Percentiles rank a stretch among this genome's conserved stretches.
These are phyloP conservation scores for Coemansia sp. DNA, from an alignment of 192 early-diverging fungal genomes.

Conservation along the genomic window DNA sequence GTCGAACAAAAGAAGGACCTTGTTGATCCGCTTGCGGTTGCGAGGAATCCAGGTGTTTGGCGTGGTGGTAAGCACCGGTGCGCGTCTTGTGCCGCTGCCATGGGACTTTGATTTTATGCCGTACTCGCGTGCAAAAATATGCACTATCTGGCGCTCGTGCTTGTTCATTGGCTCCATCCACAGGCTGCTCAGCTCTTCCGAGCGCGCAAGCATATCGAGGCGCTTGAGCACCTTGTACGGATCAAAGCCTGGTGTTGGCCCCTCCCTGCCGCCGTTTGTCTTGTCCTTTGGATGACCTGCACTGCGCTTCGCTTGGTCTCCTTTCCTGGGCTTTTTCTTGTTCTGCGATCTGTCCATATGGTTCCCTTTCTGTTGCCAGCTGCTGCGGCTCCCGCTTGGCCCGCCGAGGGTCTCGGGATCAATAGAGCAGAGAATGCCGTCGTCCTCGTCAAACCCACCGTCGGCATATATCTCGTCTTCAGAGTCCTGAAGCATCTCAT, in stretches of 20 bases:
- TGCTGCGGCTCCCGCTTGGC: background rate
- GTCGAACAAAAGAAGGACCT: conserved; percentile 32
- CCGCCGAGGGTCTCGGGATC: conserved; percentile 25
- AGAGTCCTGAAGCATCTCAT: conserved; percentile 11
- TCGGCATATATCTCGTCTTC: conserved; percentile 5
- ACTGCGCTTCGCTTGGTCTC: conserved; percentile 23
- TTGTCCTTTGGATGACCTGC: conserved; percentile 13
- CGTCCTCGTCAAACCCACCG: conserved; percentile 30
- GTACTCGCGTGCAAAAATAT: conserved; percentile 47
- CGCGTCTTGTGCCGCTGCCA: conserved; percentile 30
- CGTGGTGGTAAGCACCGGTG: conserved; percentile 37
- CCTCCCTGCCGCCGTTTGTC: background rate
- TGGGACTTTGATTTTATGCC: conserved; percentile 50
- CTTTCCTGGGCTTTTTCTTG: conserved; percentile 10
- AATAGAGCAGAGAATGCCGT: conserved; percentile 33
- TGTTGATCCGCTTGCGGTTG: conserved; percentile 38
- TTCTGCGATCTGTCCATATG: conserved; percentile 16
- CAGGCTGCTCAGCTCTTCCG: conserved; percentile 38
- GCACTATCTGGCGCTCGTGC: conserved; percentile 47
- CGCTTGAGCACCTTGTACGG: conserved; percentile 35
- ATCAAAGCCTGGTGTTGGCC: conserved; percentile 32
- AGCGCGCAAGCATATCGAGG: conserved; percentile 26
- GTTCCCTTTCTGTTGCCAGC: background rate
- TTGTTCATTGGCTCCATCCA: conserved; percentile 54
- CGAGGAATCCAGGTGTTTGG: conserved; percentile 20